Conservation (phyloP, 805 yeast genomes). For the Yamadazyma olivae region DNA sequence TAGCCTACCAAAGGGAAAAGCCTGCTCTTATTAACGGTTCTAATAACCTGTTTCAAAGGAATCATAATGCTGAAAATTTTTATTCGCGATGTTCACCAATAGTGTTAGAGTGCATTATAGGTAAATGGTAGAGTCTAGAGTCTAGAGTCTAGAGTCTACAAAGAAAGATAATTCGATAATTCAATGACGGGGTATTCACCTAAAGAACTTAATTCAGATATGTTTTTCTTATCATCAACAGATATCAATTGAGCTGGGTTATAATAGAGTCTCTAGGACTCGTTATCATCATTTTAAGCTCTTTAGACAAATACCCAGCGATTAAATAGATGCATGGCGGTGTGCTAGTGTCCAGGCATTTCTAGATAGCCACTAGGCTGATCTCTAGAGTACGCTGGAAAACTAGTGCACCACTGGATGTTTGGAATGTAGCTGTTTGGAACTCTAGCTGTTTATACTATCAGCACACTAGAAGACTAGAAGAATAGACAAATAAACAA, state of each 20-base stretch:
- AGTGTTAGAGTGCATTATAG: too few species aligned
- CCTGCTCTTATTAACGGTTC: too few species aligned
- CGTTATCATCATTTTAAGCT: slow-evolving; percentile 33
- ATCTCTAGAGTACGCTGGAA: too few species aligned
- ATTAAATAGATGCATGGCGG: neutral
- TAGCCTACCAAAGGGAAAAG: neutral
- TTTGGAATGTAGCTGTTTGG: too few species aligned
- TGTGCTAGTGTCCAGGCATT: too few species aligned
- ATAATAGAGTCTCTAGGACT: slow-evolving; percentile 36
- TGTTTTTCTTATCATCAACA: slow-evolving; percentile 34
- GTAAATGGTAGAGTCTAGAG: neutral
- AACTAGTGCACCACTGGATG: too few species aligned
- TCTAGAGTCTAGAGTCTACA: neutral
- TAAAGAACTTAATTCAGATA: slow-evolving; percentile 9
- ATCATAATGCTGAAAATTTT: slow-evolving; percentile 12
- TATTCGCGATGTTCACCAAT: neutral
- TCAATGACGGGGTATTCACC: slow-evolving; percentile 3
- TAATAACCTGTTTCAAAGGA: slow-evolving; percentile 14
- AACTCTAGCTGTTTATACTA: too few species aligned
- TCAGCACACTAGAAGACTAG: too few species aligned
- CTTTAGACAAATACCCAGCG: slow-evolving; percentile 10
- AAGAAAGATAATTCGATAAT: neutral
- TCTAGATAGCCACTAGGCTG: too few species aligned
- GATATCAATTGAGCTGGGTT: slow-evolving; percentile 46
- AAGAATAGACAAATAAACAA: too few species aligned